These are phyloP conservation scores for Vitellaria paradoxa DNA, from an alignment of 179 eudicot species.

Conservation along the genomic window DNA sequence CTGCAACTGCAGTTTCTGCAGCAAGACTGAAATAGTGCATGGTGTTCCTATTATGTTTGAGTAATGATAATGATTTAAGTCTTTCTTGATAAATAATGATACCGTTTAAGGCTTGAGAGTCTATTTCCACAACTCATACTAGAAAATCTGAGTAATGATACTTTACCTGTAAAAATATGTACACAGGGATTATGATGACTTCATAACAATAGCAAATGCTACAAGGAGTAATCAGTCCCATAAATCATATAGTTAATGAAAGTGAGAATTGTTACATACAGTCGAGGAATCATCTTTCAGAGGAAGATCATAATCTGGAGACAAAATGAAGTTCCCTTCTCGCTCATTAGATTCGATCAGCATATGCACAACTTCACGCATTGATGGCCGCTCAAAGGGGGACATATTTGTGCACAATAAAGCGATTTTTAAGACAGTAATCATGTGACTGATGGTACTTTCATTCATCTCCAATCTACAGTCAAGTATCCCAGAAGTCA, in stretches of 20 bases:
- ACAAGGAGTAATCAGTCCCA: conserved; percentile 36
- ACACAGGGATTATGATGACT: background rate
- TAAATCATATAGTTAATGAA: conserved; percentile 17
- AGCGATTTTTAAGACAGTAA: conserved; percentile 69
- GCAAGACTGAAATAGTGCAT: background rate
- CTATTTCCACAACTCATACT: background rate
- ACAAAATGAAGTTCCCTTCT: conserved; percentile 36
- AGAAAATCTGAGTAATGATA: background rate
- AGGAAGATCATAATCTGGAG: conserved; percentile 42
- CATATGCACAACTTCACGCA: conserved; percentile 93
- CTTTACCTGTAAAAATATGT: background rate
- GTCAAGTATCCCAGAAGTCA: conserved; percentile 67
- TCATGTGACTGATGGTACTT: conserved; percentile 58
- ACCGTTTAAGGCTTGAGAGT: background rate
- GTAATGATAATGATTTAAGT: too few species aligned
- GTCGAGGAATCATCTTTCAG: conserved; percentile 44
- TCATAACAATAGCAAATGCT: conserved; percentile 9
- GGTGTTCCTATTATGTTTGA: too few species aligned
- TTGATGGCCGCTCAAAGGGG: conserved; percentile 83
- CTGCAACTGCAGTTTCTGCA: background rate
- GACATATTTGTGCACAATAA: conserved; percentile 75
- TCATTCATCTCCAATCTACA: conserved; percentile 47
- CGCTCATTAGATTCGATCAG: conserved; percentile 64
- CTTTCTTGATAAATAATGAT: background rate
- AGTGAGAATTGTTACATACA: conserved; percentile 17